These are phyloP conservation scores for Fraxinus excelsior DNA, from an alignment of 257 asterid genomes.

Conservation along the genomic window DNA sequence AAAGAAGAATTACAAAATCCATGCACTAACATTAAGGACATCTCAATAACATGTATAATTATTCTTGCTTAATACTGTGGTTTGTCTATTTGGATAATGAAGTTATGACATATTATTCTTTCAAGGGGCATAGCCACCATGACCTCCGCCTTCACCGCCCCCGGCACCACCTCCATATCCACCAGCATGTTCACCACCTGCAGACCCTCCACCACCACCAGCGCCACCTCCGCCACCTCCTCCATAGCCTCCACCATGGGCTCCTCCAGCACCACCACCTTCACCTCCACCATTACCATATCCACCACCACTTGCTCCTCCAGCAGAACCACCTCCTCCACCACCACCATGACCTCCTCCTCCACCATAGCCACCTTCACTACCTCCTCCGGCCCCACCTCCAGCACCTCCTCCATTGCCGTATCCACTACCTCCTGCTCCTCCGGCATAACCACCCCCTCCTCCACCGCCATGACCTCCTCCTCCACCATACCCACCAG, in stretches of 20 bases:
- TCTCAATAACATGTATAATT: background rate
- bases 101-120: background rate
- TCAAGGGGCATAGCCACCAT: slow-evolving; percentile 43
- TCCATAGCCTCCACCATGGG: slow-evolving; percentile 37
- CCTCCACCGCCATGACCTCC: slow-evolving; percentile 29
- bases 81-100: background rate
- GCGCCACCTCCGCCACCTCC: slow-evolving; percentile 29
- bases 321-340: slow-evolving; percentile 29
- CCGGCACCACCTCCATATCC: slow-evolving; percentile 61
- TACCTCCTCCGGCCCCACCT: slow-evolving; percentile 32
- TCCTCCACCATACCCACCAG: slow-evolving; percentile 14
- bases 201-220: slow-evolving; percentile 41
- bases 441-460: slow-evolving; percentile 27
- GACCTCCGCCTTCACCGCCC: slow-evolving; percentile 46
- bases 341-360: slow-evolving; percentile 31
- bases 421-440: slow-evolving; percentile 33
- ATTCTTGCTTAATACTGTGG: background rate
- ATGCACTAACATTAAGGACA: background rate
- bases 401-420: slow-evolving; percentile 37
- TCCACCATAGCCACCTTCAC: slow-evolving; percentile 9
- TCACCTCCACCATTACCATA: slow-evolving; percentile 51
- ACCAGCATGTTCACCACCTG: slow-evolving; percentile 45
- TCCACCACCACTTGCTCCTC: slow-evolving; percentile 54
- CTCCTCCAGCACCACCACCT: slow-evolving; percentile 25
- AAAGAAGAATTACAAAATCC: background rate